Evolutionary conservation across 306 rosid genomes (phyloP), one percentile per base, ranked within the genome.

Genomic region (Glycine soja): DNA sequence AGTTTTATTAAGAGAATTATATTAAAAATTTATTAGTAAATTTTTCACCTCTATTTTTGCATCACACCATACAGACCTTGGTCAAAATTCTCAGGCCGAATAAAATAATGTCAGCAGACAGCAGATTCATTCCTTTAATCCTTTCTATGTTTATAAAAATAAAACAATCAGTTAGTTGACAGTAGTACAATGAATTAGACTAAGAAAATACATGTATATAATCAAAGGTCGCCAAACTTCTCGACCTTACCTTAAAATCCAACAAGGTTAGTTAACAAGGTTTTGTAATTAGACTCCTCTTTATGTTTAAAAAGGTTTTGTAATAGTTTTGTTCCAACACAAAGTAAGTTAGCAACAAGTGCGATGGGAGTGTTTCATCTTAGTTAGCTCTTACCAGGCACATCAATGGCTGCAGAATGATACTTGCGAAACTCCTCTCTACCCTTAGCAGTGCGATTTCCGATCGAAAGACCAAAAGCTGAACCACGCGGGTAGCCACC

Each of bases 401-500:
- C 97, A 87, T 88, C 89, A 73, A 95, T 93, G 70, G 99, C 97
- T 0, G 97, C 73, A 43, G 95, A 87, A 67, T 87, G 95, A 74
- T 93, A 95, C 90, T 77, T 92, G 69, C 95, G 90, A 57, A 95
- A 93, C 4, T 95, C 99, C 81, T 95, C 97, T 82, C 84, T 95
- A 46, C 97, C 99, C 85, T 93, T 90, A 2, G 83, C 82, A 0
- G 92, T 85, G 69, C 97, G 86, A 70, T 77, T 91, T 75, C 94
- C 97, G 79, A 95, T 80, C 14, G 87, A 63, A 79, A 86, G 83
- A 14, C 97, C 99, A 45, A 89, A 95, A 78, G 3, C 79, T 1
- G 97, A 95, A 61, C 99, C 99, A 15, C 97, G 97, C 0, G 99
- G 99, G 63, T 93, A 95, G 6, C 99, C 99, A 15, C 97, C 99